Evolutionary conservation across 176 grass and related monocot species (phyloP), one percentile per base, ranked within the genome.

Genomic region (Oryza australiensis): DNA sequence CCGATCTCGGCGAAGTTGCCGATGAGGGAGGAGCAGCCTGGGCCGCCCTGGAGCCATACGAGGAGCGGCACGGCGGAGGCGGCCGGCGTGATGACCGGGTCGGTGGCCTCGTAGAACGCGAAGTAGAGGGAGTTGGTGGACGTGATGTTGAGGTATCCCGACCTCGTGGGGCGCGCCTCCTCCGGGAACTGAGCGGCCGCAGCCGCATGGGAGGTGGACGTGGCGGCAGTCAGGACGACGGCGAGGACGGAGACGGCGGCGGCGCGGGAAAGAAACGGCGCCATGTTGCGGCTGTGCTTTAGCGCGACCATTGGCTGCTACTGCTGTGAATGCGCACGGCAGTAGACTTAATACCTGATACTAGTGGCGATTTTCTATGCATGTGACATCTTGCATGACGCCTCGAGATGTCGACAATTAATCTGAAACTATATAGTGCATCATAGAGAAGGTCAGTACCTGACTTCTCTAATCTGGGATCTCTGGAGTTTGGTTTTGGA

Each of bases 1-100:
- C 88, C 87, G 26, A 92, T 71, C 85, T 95, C 82, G 75, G 87
- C 89, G 66, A 92, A 86, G 85, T 88, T 95, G 33, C 90, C 92
- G 29, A 81, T 15, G 78, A 92, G 82, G 46, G 86, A 92, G 41
- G 90, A 92, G 79, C 87, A 92, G 28, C 88, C 90, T 11, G 93
- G 90, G 13, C 90, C 88, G 67, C 88, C 90, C 65, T 92, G 80
- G 63, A 95, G 90, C 90, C 93, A 95, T 7, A 92, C 28, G 70
- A 92, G 87, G 13, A 95, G 87, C 14, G 93, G 90, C 23, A 80
- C 80, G 65, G 43, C 41, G 34, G 34, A 35, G 65, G 53, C 64
- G 24, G 66, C 11, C 11, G 48, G 63, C 12, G 79, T 65, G 73
- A 80, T 81, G 57, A 90, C 35, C 12, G 93, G 90, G 32, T 88